Conservation (phyloP, 2,329 filamentous ascomycete species). For the Aureobasidium musti region DNA sequence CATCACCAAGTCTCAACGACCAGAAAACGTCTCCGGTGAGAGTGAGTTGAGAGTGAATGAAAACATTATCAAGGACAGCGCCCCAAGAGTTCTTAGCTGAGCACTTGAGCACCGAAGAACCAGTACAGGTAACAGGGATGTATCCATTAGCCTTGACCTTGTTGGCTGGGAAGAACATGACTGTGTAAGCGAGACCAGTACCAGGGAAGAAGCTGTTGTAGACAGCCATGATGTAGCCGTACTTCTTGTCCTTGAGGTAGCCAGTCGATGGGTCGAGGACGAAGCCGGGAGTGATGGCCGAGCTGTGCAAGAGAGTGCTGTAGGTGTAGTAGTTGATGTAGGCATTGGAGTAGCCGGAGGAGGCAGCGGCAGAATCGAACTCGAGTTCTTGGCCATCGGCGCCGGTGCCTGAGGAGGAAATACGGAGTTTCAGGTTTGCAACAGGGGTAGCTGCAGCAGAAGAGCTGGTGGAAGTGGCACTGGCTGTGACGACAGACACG, state of each 20-base stretch:
- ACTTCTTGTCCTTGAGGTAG: conserved; percentile 12
- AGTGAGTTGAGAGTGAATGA: background rate
- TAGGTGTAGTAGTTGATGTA: conserved; percentile 10
- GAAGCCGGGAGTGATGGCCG: conserved; percentile 2
- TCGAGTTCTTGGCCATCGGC: conserved; percentile 19
- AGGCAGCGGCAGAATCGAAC: background rate
- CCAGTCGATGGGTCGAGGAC: conserved; percentile 3
- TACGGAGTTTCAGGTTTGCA: background rate
- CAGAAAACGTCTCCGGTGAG: background rate
- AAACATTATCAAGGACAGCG: background rate
- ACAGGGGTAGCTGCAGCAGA: background rate
- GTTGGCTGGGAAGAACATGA: conserved; percentile 23
- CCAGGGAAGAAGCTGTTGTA: conserved; percentile 10
- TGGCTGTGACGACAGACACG: background rate
- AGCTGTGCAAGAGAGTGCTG: background rate
- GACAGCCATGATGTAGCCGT: conserved; percentile 19
- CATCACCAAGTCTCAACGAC: conserved; percentile 12
- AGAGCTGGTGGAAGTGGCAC: background rate
- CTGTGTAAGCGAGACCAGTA: conserved; percentile 2
- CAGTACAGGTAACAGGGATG: conserved; percentile 1
- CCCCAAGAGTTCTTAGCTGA: conserved; percentile 10
- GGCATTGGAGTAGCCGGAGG: background rate
- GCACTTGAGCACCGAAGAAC: background rate
- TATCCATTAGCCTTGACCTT: conserved; percentile 12
- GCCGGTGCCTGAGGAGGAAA: background rate